Percentiles rank a stretch among this genome's conserved stretches.
Conservation (phyloP, 2,329 filamentous ascomycete genomes). For the Ophiostoma piceae region DNA sequence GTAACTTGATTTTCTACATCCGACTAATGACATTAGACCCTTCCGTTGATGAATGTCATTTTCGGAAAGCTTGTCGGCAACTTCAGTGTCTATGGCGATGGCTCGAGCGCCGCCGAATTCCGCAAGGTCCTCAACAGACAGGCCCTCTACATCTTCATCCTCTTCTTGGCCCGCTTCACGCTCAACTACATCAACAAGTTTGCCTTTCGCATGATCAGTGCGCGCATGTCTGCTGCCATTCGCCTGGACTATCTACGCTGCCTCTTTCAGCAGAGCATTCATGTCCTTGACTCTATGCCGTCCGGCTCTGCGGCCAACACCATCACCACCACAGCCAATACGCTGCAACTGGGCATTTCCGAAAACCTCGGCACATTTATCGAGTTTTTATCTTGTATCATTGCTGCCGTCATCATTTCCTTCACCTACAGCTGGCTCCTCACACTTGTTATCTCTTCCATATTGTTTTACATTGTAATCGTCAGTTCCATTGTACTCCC, state of each 20-base stretch:
- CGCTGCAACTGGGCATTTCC: conserved; percentile 59
- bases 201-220: conserved; percentile 56
- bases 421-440: conserved; percentile 55
- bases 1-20: background rate
- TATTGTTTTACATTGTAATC: conserved; percentile 36
- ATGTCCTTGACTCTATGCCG: conserved; percentile 62
- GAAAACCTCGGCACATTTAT: conserved; percentile 57
- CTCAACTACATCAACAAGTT: conserved; percentile 55
- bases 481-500: conserved; percentile 45
- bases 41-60: conserved; percentile 56
- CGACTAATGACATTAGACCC: conserved; percentile 33
- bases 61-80: conserved; percentile 49
- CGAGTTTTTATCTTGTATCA: conserved; percentile 50
- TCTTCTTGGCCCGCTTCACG: conserved; percentile 62
- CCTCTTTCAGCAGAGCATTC: conserved; percentile 61
- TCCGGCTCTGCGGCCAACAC: conserved; percentile 57
- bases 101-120: conserved; percentile 36
- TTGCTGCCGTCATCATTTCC: conserved; percentile 50
- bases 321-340: conserved; percentile 60
- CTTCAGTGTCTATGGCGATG: conserved; percentile 40
- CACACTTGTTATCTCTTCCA: conserved; percentile 53
- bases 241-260: conserved; percentile 59
- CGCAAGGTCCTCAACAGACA: conserved; percentile 40
- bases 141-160: conserved; percentile 61
- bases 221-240: conserved; percentile 56